phyloP scores from a whole-genome alignment of 169 alveolate genomes.

The Plasmodium adleri region DNA sequence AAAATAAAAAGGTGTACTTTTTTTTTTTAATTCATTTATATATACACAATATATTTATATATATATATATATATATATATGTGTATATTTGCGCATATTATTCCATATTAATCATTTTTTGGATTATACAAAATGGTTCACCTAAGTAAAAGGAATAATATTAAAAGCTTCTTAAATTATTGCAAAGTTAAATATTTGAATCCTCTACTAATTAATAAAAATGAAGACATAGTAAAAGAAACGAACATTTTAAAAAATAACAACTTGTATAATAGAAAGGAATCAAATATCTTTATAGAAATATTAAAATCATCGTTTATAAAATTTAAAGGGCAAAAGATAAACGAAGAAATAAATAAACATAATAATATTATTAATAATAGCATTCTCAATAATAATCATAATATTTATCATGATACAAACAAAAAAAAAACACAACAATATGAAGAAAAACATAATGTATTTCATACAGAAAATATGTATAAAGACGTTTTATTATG shows the following conservation, averaged over 20 bases:
- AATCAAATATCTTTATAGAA: slow-evolving; percentile 21
- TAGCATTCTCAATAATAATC: no score
- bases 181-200: slow-evolving; percentile 40
- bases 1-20: no score
- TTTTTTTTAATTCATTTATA: no score
- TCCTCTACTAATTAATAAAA: slow-evolving; percentile 24
- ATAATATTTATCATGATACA: not conserved
- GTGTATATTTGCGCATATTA: not conserved
- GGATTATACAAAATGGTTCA: not conserved
- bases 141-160: slow-evolving; percentile 31
- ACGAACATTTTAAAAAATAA: not conserved
- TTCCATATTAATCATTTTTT: no score
- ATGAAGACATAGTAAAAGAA: slow-evolving; percentile 12
- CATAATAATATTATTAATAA: not conserved
- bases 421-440: not conserved
- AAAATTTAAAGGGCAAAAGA: slow-evolving; percentile 24
- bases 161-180: slow-evolving; percentile 25
- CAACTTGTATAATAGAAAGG: not conserved
- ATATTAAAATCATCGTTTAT: slow-evolving; percentile 4
- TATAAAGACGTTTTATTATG: slow-evolving; percentile 57
- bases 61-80: slow-evolving; percentile 3
- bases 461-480: slow-evolving; percentile 14
- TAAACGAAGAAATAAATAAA: slow-evolving; percentile 4
- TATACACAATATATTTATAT: not conserved
- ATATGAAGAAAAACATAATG: not conserved